phyloP scores from a whole-genome alignment of 768 basidiomycete species.

The Mycena alexandri region DNA sequence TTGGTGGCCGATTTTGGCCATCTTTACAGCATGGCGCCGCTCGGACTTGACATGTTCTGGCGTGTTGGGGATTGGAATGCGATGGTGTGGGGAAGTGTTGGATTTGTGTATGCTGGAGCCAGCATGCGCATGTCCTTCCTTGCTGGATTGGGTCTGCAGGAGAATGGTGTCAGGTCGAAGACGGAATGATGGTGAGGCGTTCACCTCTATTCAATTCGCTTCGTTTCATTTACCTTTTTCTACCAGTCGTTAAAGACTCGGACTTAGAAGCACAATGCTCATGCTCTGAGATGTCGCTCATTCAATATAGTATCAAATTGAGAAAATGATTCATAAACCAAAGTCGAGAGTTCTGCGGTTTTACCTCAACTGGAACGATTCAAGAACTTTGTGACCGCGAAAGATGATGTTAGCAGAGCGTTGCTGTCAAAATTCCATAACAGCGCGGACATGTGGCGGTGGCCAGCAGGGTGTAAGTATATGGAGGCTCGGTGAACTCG shows the following conservation, averaged over 20 bases:
- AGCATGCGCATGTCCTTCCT: conserved; percentile 58
- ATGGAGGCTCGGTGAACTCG: conserved; percentile 51
- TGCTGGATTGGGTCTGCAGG: conserved; percentile 47
- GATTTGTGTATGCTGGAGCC: conserved; percentile 64
- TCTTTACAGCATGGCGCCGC: conserved; percentile 58
- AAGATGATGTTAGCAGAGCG: too few species aligned
- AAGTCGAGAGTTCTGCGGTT: too few species aligned
- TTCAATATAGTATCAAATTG: too few species aligned
- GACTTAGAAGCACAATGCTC: too few species aligned
- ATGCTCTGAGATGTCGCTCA: too few species aligned
- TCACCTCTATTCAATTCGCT: not conserved
- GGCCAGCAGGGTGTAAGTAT: conserved; percentile 47
- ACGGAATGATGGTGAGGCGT: conserved; percentile 22
- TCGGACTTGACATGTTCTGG: conserved; percentile 58
- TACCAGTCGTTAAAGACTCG: too few species aligned
- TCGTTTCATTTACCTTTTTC: not conserved
- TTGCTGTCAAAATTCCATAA: too few species aligned
- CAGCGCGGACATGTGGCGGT: conserved; percentile 42
- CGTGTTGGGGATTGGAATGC: conserved; percentile 63
- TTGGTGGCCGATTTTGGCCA: conserved; percentile 66
- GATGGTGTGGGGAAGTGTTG: conserved; percentile 68
- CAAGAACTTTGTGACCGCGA: too few species aligned
- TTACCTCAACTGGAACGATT: too few species aligned
- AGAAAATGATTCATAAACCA: too few species aligned
- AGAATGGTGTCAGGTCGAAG: conserved; percentile 13